A percentile compares a stretch with the other conserved stretches of the same genome.
These are phyloP conservation scores for Erodium maritimum DNA, from an alignment of 345 rosid species.

Conservation along the genomic window DNA sequence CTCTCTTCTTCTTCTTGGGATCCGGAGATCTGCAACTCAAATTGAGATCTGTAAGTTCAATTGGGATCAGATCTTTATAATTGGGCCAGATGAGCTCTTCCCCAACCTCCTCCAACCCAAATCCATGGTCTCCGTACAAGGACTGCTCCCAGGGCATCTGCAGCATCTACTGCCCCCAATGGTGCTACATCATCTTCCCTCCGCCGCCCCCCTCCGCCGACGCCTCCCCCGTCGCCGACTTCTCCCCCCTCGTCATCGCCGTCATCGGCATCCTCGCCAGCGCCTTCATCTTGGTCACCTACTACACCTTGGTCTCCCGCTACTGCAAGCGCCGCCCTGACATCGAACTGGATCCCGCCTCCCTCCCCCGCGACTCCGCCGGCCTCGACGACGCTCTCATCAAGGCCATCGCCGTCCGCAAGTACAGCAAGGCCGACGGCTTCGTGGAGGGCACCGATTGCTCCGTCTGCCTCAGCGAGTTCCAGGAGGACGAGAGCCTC, in stretches of 20 bases:
- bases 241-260: not conserved
- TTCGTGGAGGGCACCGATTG: slow-evolving; percentile 52
- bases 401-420: slow-evolving; percentile 42
- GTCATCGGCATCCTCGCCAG: not conserved
- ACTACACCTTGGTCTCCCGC: not conserved
- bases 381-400: slow-evolving; percentile 10
- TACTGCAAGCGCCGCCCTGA: not conserved
- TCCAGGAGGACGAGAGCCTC: slow-evolving; percentile 55
- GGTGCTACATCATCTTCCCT: not conserved
- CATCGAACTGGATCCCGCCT: not conserved
- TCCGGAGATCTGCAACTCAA: too few relatives aligned
- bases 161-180: slow-evolving; percentile 1
- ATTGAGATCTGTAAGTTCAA: too few relatives aligned
- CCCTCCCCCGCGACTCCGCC: not conserved
- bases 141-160: not conserved
- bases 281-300: not conserved
- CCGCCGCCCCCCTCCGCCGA: not conserved
- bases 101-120: too few relatives aligned
- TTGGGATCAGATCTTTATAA: too few relatives aligned
- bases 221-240: not conserved
- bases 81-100: too few relatives aligned
- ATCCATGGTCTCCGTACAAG: not conserved
- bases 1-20: too few relatives aligned
- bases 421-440: slow-evolving; percentile 41
- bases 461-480: slow-evolving; percentile 67